Evolutionary conservation across 225 moss, liverwort and hornwort genomes (phyloP).

Genomic region (Bryum argenteum): DNA sequence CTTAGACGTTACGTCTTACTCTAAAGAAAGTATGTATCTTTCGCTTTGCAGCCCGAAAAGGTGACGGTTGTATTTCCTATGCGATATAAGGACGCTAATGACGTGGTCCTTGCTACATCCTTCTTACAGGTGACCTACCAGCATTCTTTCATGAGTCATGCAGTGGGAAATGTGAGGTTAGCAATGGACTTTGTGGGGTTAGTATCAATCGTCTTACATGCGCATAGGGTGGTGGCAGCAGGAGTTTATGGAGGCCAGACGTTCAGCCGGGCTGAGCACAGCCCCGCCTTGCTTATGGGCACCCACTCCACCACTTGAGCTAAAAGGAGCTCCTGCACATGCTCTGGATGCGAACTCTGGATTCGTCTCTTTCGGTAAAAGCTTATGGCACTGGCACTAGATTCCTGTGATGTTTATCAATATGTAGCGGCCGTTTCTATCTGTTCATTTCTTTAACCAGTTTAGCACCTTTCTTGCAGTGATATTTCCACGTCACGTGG

Average conservation of each 20-base stretch:
- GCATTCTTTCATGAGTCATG: not conserved
- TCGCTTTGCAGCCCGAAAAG: constrained; percentile 77
- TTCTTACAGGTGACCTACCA: constrained; percentile 75
- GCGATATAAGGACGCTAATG: constrained; percentile 98
- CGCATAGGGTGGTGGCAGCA: constrained; percentile 60
- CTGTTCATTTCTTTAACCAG: not conserved
- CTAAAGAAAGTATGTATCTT: constrained; percentile 22
- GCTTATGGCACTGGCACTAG: constrained; percentile 9
- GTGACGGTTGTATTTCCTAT: constrained; percentile 98
- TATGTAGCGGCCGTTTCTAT: constrained; percentile 13
- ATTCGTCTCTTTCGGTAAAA: constrained; percentile 89
- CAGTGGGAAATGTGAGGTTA: constrained; percentile 12
- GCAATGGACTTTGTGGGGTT: not conserved
- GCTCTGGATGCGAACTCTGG: constrained; percentile 98
- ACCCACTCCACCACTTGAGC: constrained; percentile 84
- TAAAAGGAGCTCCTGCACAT: constrained; percentile 89
- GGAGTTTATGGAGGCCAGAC: constrained; percentile 99
- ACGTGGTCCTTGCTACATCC: constrained; percentile 94
- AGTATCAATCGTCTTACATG: constrained; percentile 37
- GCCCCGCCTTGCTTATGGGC: constrained; percentile 99
- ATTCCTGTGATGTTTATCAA: constrained; percentile 12
- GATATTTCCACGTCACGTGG: constrained; percentile 95
- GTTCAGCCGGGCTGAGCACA: constrained; percentile 78
- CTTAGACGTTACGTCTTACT: constrained; percentile 6
- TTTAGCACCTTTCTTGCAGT: constrained; percentile 46